Evolutionary conservation across 2,329 filamentous ascomycete genomes (phyloP).

Genomic region (Penicillium sp.): DNA sequence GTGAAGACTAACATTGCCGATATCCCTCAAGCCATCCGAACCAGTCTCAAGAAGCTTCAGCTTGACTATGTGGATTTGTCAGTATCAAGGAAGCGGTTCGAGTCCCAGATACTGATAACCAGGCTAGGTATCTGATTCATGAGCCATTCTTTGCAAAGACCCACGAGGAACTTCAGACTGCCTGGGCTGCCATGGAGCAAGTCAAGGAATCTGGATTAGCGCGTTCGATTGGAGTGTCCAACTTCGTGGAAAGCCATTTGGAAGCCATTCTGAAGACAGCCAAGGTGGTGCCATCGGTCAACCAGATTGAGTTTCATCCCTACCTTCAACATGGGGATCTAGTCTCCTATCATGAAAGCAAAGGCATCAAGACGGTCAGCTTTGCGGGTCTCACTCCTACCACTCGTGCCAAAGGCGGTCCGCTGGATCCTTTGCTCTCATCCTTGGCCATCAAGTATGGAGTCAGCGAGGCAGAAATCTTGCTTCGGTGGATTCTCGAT

Average conservation of each 20-base stretch:
- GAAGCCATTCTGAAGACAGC: conserved; percentile 52
- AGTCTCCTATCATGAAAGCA: conserved; percentile 41
- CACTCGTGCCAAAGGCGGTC: conserved; percentile 57
- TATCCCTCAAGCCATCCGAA: conserved; percentile 57
- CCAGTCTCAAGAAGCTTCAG: conserved; percentile 60
- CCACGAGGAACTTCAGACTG: conserved; percentile 56
- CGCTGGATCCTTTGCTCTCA: conserved; percentile 55
- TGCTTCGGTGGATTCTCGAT: conserved; percentile 62
- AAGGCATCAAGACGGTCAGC: conserved; percentile 44
- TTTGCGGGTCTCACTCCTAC: conserved; percentile 51
- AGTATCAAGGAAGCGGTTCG: conserved; percentile 15
- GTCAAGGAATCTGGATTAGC: conserved; percentile 59
- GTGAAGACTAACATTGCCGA: conserved; percentile 55
- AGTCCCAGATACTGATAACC: neutral
- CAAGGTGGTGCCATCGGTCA: conserved; percentile 41
- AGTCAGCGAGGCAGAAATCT: conserved; percentile 58
- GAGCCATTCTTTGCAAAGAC: conserved; percentile 59
- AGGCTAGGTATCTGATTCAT: conserved; percentile 61
- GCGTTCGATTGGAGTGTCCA: conserved; percentile 64
- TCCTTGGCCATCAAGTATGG: conserved; percentile 62
- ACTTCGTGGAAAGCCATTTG: conserved; percentile 58
- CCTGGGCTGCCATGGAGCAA: conserved; percentile 63
- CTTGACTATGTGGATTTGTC: conserved; percentile 65
- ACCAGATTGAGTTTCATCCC: conserved; percentile 44
- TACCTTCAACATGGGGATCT: conserved; percentile 50